These are phyloP conservation scores for Lathyrus oleraceus DNA, from an alignment of 306 rosid species.

Conservation along the genomic window DNA sequence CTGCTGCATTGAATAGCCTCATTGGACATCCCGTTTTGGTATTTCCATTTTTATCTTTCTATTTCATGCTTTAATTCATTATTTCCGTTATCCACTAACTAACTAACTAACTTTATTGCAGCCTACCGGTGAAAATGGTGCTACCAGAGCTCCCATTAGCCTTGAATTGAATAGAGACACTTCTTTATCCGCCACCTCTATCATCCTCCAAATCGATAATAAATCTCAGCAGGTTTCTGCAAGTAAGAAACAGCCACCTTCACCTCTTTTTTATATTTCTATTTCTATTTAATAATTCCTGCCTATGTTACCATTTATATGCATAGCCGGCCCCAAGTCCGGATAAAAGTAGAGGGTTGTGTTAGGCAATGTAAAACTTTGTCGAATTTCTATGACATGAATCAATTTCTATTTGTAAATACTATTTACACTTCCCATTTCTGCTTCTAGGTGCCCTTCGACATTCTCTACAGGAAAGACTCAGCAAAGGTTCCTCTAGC, in stretches of 20 bases:
- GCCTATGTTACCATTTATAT: no score
- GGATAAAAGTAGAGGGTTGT: no score
- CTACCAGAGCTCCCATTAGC: slow-evolving; percentile 95
- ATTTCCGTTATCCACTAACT: not conserved
- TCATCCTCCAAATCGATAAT: slow-evolving; percentile 86
- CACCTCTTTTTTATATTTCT: slow-evolving; percentile 17
- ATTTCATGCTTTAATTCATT: not conserved
- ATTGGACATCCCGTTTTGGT: slow-evolving; percentile 99
- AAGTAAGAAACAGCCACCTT: slow-evolving; percentile 48
- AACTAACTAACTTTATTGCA: slow-evolving; percentile 34
- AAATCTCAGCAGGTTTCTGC: slow-evolving; percentile 98
- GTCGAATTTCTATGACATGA: no score
- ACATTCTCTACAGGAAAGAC: slow-evolving; percentile 90
- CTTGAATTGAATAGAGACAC: slow-evolving; percentile 82
- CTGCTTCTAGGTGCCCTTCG: slow-evolving; percentile 72
- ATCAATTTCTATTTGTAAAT: no score
- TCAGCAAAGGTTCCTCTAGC: slow-evolving; percentile 82
- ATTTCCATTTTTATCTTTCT: slow-evolving; percentile 12
- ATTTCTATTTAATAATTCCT: not conserved
- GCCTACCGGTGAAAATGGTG: slow-evolving; percentile 99
- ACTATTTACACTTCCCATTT: slow-evolving; percentile 1
- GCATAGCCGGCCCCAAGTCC: no score
- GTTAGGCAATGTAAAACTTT: no score
- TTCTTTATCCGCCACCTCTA: slow-evolving; percentile 85
- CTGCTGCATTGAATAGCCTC: slow-evolving; percentile 88